Percentiles rank a stretch among this genome's conserved stretches.
These are phyloP conservation scores for Vaccinium myrtillus DNA, from an alignment of 148 eudicot genomes.

Conservation along the genomic window DNA sequence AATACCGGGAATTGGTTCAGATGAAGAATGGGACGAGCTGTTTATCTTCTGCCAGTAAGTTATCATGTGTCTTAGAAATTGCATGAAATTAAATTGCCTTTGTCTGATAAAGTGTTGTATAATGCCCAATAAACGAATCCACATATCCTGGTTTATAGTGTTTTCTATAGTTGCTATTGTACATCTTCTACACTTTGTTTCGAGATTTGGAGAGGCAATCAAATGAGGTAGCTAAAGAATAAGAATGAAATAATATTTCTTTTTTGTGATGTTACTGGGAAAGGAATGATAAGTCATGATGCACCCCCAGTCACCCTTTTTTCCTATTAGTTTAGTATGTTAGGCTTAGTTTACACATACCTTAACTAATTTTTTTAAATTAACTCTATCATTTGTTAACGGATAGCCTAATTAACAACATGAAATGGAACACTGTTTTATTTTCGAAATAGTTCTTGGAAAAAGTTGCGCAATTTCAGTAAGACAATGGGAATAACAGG, in stretches of 20 bases:
- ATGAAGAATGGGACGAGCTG: constrained; percentile 40
- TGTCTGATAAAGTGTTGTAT: constrained; percentile 1
- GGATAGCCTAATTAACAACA: too few relatives aligned
- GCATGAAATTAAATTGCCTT: background rate
- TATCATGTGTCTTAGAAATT: background rate
- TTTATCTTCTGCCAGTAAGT: constrained; percentile 49
- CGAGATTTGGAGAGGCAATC: background rate
- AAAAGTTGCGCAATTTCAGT: too few relatives aligned
- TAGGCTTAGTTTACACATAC: too few relatives aligned
- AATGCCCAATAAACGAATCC: background rate
- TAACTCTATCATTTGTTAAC: too few relatives aligned
- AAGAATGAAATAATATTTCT: background rate
- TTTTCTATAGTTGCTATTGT: too few relatives aligned
- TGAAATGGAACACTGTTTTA: too few relatives aligned
- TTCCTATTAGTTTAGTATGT: too few relatives aligned
- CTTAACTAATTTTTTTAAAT: too few relatives aligned
- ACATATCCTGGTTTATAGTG: background rate
- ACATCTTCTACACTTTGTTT: background rate
- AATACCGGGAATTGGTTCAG: constrained; percentile 35
- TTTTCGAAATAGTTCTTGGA: too few relatives aligned
- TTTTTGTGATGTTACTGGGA: too few relatives aligned
- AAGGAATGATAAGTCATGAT: background rate
- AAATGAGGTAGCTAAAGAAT: background rate
- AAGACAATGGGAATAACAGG: background rate
- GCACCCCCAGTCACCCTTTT: too few relatives aligned